Evolutionary conservation across 805 yeast species (phyloP), one percentile per base, ranked within the genome.

Genomic region (Saccharomycopsis microspora): DNA sequence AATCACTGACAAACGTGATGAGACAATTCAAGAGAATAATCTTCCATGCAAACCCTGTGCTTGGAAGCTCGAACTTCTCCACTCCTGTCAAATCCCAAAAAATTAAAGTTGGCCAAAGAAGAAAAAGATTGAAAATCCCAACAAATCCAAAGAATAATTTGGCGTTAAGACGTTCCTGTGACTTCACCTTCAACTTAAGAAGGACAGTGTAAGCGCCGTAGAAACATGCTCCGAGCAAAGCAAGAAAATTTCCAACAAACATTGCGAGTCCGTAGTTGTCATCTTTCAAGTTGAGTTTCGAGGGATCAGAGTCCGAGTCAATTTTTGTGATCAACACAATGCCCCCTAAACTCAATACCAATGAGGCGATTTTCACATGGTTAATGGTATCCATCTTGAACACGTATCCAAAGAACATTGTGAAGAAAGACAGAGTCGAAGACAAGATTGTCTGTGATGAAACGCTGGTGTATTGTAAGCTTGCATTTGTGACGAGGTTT

Each of bases 121-220:
- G 63, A 0, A 86, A 56, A 6, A 83, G 59, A 54, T 88, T 85
- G 67, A 82, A 84, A 4, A 90, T 66, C 1, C 98, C 98, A 29
- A 93, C 97, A 64, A 85, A 89, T 0, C 97, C 98, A 60, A 93
- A 89, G 58, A 93, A 93, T 35, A 89, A 69, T 60, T 81, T 84
- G 70, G 94, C 86, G 61, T 93, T 82, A 41, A 93, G 70, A 45
- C 83, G 68, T 10, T 82, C 70, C 60, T 90, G 97, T 49, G 78
- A 79, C 42, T 75, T 73, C 27, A 89, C 85, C 57, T 74, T 76
- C 56, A 74, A 69, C 60, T 90, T 90, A 46, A 93, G 67, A 41
- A 93, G 62, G 5, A 94, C 86, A 30, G 97, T 86, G 66, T 93
- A 93, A 5, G 87, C 66, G 39, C 97, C 97, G 60, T 93, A 93